These are phyloP conservation scores for Fraxinus americana DNA, from an alignment of 257 asterid genomes.

Conservation along the genomic window DNA sequence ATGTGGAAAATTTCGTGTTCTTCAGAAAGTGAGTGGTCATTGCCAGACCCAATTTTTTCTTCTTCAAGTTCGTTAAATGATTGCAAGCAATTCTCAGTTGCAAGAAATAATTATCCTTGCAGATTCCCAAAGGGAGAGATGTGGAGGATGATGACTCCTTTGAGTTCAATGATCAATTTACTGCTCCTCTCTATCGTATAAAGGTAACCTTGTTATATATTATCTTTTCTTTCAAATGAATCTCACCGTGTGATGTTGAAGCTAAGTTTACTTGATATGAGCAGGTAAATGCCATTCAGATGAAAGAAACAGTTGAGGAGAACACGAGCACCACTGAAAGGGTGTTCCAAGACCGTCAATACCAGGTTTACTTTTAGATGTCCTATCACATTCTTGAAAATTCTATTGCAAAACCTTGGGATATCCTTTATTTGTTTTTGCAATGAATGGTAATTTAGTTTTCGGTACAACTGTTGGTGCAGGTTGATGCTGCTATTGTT, in stretches of 20 bases:
- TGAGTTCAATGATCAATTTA: conserved; percentile 73
- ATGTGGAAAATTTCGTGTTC: conserved; percentile 91
- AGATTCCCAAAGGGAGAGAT: conserved; percentile 5
- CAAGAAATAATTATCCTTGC: background rate
- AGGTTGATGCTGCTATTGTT: conserved; percentile 99
- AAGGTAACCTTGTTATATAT: conserved; percentile 45
- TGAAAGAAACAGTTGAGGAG: conserved; percentile 99
- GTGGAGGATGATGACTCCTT: conserved; percentile 46
- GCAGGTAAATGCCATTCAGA: conserved; percentile 96
- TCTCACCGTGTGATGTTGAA: background rate
- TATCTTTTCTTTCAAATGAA: background rate
- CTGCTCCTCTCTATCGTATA: conserved; percentile 81
- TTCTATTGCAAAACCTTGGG: background rate
- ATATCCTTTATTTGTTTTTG: background rate
- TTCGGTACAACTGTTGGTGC: conserved; percentile 25
- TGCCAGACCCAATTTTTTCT: background rate
- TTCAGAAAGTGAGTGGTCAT: conserved; percentile 65
- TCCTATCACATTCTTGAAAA: background rate
- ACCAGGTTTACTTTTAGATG: conserved; percentile 58
- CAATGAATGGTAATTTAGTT: background rate
- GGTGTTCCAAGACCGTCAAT: conserved; percentile 96
- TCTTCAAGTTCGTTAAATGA: background rate
- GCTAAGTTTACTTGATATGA: conserved; percentile 6
- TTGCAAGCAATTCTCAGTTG: background rate
- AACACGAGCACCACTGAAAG: conserved; percentile 91